These are phyloP conservation scores for Aethionema arabicum DNA, from an alignment of 345 rosid species.

Conservation along the genomic window DNA sequence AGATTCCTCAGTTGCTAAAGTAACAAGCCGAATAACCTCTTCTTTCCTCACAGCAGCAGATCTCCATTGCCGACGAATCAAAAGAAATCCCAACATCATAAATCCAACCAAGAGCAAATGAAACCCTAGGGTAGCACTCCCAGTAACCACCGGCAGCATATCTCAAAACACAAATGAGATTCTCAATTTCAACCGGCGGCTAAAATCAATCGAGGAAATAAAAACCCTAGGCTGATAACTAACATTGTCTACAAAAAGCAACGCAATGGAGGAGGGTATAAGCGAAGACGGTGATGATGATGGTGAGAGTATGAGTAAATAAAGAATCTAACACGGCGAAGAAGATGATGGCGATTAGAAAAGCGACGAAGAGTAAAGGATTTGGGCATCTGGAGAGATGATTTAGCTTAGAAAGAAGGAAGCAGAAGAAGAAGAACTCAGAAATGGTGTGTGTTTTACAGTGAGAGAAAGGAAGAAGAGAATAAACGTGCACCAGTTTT, in stretches of 20 bases:
- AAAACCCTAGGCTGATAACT: constrained; percentile 42
- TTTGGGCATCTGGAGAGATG: constrained; percentile 48
- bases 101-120: constrained; percentile 39
- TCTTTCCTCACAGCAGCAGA: constrained; percentile 48
- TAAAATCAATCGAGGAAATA: constrained; percentile 38
- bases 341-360: constrained; percentile 27
- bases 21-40: constrained; percentile 48
- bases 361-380: constrained; percentile 37
- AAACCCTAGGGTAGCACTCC: constrained; percentile 46
- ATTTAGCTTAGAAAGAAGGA: constrained; percentile 9
- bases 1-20: constrained; percentile 48
- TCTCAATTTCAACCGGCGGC: constrained; percentile 38
- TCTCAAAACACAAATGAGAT: neutral
- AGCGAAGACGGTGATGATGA: constrained; percentile 30
- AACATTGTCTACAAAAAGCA: constrained; percentile 39
- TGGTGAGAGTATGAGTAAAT: constrained; percentile 33
- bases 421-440: constrained; percentile 6
- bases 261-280: constrained; percentile 37
- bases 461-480: constrained; percentile 23
- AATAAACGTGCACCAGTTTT: constrained; percentile 39
- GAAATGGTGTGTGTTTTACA: constrained; percentile 22
- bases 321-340: constrained; percentile 29
- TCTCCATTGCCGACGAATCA: constrained; percentile 52
- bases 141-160: constrained; percentile 40
- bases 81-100: constrained; percentile 31